These are phyloP conservation scores for Magnolia kwangsiensis DNA, from an alignment of 164 flowering plant species.

Conservation along the genomic window DNA sequence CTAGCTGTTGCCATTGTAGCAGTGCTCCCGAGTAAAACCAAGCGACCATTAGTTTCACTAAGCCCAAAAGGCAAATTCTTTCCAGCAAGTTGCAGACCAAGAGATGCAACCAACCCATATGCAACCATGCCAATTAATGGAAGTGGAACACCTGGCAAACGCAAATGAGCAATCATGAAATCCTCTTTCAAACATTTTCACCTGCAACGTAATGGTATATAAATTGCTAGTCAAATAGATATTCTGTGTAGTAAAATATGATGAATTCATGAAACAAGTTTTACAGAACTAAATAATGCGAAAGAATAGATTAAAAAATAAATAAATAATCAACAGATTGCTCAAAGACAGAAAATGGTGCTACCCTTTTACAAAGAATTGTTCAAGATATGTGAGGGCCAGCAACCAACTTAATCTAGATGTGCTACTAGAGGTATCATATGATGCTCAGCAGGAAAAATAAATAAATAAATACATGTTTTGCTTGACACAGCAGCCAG, in stretches of 20 bases:
- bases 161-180: conserved; percentile 31
- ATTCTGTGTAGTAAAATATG: neutral
- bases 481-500: neutral
- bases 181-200: conserved; percentile 23
- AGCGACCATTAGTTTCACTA: conserved; percentile 48
- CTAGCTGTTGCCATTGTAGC: conserved; percentile 92
- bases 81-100: conserved; percentile 54
- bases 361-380: neutral
- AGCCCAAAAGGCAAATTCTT: conserved; percentile 49
- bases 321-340: neutral
- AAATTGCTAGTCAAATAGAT: neutral
- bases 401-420: neutral
- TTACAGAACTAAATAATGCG: neutral
- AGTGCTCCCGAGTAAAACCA: conserved; percentile 58
- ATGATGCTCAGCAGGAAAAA: too few species aligned
- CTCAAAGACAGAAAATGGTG: neutral
- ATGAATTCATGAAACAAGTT: neutral
- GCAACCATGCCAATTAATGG: conserved; percentile 82
- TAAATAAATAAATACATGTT: too few species aligned
- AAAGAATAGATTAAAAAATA: neutral
- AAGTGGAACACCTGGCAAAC: conserved; percentile 86
- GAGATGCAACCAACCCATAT: conserved; percentile 61
- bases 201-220: conserved; percentile 16
- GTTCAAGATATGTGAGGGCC: neutral
- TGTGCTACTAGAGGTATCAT: neutral